Percentiles rank a stretch among this genome's conserved stretches.
Evolutionary conservation across 2,329 filamentous ascomycete species (phyloP).

Genomic region (Aspergillus chevalieri): DNA sequence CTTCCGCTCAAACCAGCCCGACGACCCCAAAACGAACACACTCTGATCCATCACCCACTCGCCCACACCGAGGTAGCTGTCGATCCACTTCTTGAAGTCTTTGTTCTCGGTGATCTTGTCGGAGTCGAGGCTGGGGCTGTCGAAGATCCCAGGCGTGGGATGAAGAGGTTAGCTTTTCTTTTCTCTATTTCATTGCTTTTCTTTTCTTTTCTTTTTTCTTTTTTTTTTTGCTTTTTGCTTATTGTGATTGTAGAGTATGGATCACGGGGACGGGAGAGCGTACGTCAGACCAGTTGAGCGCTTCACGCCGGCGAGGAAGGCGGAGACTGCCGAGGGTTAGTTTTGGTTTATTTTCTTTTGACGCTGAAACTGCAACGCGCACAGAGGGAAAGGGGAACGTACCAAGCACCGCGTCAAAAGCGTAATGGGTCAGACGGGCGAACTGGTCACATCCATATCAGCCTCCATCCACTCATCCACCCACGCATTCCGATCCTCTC

Average conservation of each 20-base stretch:
- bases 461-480: conserved; percentile 28
- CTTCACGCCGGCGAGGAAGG: conserved; percentile 94
- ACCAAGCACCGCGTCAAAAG: conserved; percentile 91
- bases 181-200: neutral
- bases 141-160: conserved; percentile 27
- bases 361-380: neutral
- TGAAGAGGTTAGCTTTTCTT: conserved; percentile 20
- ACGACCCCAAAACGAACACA: conserved; percentile 81
- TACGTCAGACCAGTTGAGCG: conserved; percentile 97
- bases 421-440: conserved; percentile 87
- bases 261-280: conserved; percentile 41
- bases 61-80: conserved; percentile 87
- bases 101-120: conserved; percentile 79
- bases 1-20: conserved; percentile 84
- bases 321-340: conserved; percentile 61
- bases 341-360: neutral
- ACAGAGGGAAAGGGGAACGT: conserved; percentile 35
- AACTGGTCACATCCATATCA: conserved; percentile 64
- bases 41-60: conserved; percentile 99
- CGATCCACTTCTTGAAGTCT: conserved; percentile 79
- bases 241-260: conserved; percentile 7
- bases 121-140: conserved; percentile 69
- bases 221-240: neutral
- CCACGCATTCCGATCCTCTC: neutral
- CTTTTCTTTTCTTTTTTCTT: neutral